phyloP scores from a whole-genome alignment of 257 asterid species.

The Capsicum baccatum region DNA sequence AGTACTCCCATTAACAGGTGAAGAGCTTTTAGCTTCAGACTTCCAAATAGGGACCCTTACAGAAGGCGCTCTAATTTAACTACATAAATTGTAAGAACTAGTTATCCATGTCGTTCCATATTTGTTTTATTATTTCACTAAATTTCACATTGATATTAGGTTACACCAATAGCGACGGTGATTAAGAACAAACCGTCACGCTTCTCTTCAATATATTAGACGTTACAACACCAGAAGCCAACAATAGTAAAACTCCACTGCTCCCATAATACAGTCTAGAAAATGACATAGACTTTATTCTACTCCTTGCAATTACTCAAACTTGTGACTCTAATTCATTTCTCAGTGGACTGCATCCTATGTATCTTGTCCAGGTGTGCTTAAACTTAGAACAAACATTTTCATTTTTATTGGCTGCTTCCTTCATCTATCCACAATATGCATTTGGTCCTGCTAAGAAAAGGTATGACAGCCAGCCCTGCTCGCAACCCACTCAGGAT shows the following conservation, averaged over 20 bases:
- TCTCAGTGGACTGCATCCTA: background rate
- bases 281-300: slow-evolving; percentile 6
- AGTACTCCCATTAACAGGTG: background rate
- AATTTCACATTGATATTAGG: background rate
- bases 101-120: background rate
- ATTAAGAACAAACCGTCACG: background rate
- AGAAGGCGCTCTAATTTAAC: background rate
- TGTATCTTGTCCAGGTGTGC: background rate
- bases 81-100: background rate
- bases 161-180: background rate
- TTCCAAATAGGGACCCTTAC: background rate
- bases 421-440: slow-evolving; percentile 22
- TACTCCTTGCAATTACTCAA: background rate
- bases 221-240: slow-evolving; percentile 1
- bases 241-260: background rate
- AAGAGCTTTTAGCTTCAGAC: background rate
- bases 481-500: background rate
- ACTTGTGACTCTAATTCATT: background rate
- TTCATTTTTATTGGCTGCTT: background rate
- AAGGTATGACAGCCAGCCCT: background rate
- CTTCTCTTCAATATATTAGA: background rate
- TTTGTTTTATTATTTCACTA: background rate
- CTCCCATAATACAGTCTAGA: slow-evolving; percentile 2
- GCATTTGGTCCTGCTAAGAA: background rate
- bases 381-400: slow-evolving; percentile 5